A percentile compares a stretch with the other conserved stretches of the same genome.
Conservation (phyloP, 768 basidiomycete genomes). For the Cyclocybe cylindracea region DNA sequence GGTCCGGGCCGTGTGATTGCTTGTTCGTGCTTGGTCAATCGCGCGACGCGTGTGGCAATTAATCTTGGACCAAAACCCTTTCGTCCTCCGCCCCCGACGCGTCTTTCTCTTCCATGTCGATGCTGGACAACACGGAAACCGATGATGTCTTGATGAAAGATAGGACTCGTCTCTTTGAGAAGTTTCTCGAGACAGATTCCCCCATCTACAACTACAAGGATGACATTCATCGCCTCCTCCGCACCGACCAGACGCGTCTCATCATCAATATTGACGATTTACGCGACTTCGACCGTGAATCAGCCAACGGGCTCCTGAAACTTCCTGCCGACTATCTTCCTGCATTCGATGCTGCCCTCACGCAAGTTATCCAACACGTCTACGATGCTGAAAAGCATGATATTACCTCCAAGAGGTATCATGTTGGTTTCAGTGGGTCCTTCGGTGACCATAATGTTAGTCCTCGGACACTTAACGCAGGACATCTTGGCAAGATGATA, state of each 20-base stretch:
- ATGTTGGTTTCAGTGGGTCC: slow-evolving; percentile 90
- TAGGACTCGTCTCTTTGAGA: slow-evolving; percentile 76
- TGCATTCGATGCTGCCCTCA: slow-evolving; percentile 86
- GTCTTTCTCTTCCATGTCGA: slow-evolving; percentile 32
- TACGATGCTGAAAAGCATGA: slow-evolving; percentile 83
- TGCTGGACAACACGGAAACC: slow-evolving; percentile 59
- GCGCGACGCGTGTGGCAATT: slow-evolving; percentile 20
- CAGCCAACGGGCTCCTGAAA: slow-evolving; percentile 85
- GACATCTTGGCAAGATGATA: slow-evolving; percentile 94
- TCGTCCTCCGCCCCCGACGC: slow-evolving; percentile 4
- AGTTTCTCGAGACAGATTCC: slow-evolving; percentile 75
- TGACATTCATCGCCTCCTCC: slow-evolving; percentile 81
- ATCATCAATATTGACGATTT: slow-evolving; percentile 96
- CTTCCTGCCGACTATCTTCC: slow-evolving; percentile 85
- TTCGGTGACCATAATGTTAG: slow-evolving; percentile 99
- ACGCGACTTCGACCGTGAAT: slow-evolving; percentile 88
- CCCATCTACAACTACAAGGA: slow-evolving; percentile 80
- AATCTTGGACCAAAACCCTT: slow-evolving; percentile 12
- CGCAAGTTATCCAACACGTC: slow-evolving; percentile 68
- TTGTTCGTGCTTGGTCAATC: slow-evolving; percentile 19
- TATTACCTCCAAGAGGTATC: slow-evolving; percentile 76
- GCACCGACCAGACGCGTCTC: slow-evolving; percentile 81
- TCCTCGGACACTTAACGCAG: slow-evolving; percentile 85
- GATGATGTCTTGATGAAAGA: slow-evolving; percentile 76
- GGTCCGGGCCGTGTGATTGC: neutral